phyloP scores from a whole-genome alignment of 495 filamentous ascomycete genomes.

The Trichoderma reesei region DNA sequence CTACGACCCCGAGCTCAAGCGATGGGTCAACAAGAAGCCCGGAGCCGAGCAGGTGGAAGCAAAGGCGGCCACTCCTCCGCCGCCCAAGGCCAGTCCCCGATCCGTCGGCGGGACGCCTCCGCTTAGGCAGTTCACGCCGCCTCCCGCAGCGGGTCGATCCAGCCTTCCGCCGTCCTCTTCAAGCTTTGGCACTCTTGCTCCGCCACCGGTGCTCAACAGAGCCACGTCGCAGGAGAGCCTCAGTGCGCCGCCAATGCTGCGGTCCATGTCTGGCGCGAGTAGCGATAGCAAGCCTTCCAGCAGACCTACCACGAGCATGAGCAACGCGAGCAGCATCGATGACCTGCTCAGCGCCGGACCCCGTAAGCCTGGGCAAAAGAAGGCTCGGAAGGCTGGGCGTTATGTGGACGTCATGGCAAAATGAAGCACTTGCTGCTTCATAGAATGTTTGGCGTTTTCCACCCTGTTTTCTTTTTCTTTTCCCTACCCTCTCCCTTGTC shows the following conservation, averaged over 20 bases:
- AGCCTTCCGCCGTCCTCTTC: slow-evolving; percentile 22
- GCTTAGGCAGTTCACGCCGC: background rate
- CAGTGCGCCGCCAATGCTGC: slow-evolving; percentile 33
- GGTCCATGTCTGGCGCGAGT: slow-evolving; percentile 33
- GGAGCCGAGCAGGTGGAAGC: slow-evolving; percentile 39
- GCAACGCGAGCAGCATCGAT: slow-evolving; percentile 75
- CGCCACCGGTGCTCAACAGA: slow-evolving; percentile 23
- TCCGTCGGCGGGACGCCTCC: slow-evolving; percentile 27
- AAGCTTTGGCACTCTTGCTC: slow-evolving; percentile 5
- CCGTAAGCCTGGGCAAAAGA: slow-evolving; percentile 58
- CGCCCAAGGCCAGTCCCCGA: slow-evolving; percentile 25
- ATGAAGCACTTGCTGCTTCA: slow-evolving; percentile 14
- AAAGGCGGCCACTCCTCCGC: slow-evolving; percentile 40
- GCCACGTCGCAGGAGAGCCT: slow-evolving; percentile 20
- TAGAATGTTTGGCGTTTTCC: background rate
- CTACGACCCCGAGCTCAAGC: slow-evolving; percentile 87
- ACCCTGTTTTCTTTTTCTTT: background rate
- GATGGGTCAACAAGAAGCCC: slow-evolving; percentile 97
- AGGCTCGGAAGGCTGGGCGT: slow-evolving; percentile 66
- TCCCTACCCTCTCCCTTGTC: too few species aligned
- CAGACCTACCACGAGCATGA: slow-evolving; percentile 57
- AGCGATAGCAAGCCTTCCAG: slow-evolving; percentile 32
- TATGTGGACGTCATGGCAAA: slow-evolving; percentile 92
- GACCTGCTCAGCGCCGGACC: slow-evolving; percentile 64
- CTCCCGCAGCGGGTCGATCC: slow-evolving; percentile 14